Evolutionary conservation across 164 flowering plant genomes (phyloP), one percentile per base, ranked within the genome.

Genomic region (Tetracentron sinense): DNA sequence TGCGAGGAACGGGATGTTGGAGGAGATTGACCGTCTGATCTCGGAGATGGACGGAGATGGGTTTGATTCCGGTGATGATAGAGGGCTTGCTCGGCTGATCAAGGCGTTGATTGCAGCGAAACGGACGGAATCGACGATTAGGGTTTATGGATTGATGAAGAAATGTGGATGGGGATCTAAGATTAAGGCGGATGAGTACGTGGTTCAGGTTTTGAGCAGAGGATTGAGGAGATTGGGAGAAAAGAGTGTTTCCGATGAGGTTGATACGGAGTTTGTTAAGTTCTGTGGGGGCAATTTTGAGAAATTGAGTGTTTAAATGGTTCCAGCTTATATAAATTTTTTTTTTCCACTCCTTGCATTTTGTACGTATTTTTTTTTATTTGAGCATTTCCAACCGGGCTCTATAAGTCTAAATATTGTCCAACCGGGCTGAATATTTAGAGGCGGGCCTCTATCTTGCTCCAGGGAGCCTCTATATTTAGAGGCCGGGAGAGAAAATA

Each of bases 201-300:
- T 84, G 74, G 80, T 66, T n/a, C 78, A 67, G 82, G 88, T 87
- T 53, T 65, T 93, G 87, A 74, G 77, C 29, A 75, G 62, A 57
- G 97, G 96, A 65, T 69, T 93, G 67, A 85, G 80, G 75, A 80
- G 84, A 58, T 59, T 90, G 65, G 97, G 97, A 0, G 80, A 87
- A 54, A 61, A 4, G 20, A 71, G 25, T 0, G 63, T 82, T 61
- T 96, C 90, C 44, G 79, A 77, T 25, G 86, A 85, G 77, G 81
- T 93, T 55, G 82, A 74, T 42, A 44, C 7, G 72, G 81, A 78
- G 54, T 79, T 81, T 64, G 74, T 69, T 54, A 60, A 52, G 23
- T 58, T 63, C 3, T 28, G 1, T 26, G 74, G 61, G 72, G 82
- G 72, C 17, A 67, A 48, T 62, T 69, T 79, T 31, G 81, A 53